A percentile compares a stretch with the other conserved stretches of the same genome.
phyloP scores from a whole-genome alignment of 2,329 filamentous ascomycete species.

The Graphium sp. region DNA sequence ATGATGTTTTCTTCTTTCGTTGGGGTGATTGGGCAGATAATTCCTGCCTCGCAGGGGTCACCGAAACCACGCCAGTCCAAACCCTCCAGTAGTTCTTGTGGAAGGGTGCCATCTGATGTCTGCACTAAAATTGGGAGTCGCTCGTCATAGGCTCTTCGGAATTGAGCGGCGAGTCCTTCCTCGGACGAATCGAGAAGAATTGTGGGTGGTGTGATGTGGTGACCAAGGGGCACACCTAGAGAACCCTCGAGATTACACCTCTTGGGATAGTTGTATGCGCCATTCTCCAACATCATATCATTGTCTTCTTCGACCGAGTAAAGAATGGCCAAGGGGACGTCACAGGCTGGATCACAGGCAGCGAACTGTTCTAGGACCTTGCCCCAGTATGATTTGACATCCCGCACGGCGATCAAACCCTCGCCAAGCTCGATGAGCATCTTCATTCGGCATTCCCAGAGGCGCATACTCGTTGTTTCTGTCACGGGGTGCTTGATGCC shows the following conservation, averaged over 20 bases:
- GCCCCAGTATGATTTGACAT: conserved; percentile 29
- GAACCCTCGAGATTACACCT: conserved; percentile 25
- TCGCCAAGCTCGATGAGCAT: conserved; percentile 31
- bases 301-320: conserved; percentile 28
- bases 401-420: conserved; percentile 20
- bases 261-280: conserved; percentile 14
- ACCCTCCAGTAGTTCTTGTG: conserved; percentile 37
- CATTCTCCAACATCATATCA: conserved; percentile 7
- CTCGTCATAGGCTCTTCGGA: conserved; percentile 19
- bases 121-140: conserved; percentile 21
- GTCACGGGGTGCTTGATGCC: conserved; percentile 29
- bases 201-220: conserved; percentile 20
- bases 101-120: conserved; percentile 33
- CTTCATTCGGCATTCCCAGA: conserved; percentile 30
- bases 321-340: conserved; percentile 31
- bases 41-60: conserved; percentile 45
- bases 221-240: conserved; percentile 24
- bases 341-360: conserved; percentile 23
- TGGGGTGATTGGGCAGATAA: conserved; percentile 53
- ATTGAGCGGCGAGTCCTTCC: conserved; percentile 18
- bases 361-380: conserved; percentile 24
- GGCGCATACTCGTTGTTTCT: conserved; percentile 26
- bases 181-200: conserved; percentile 19
- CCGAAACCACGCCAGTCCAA: conserved; percentile 47
- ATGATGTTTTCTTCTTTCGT: conserved; percentile 48